Conservation (phyloP, 768 basidiomycete species). For the Mrakia gelida region DNA sequence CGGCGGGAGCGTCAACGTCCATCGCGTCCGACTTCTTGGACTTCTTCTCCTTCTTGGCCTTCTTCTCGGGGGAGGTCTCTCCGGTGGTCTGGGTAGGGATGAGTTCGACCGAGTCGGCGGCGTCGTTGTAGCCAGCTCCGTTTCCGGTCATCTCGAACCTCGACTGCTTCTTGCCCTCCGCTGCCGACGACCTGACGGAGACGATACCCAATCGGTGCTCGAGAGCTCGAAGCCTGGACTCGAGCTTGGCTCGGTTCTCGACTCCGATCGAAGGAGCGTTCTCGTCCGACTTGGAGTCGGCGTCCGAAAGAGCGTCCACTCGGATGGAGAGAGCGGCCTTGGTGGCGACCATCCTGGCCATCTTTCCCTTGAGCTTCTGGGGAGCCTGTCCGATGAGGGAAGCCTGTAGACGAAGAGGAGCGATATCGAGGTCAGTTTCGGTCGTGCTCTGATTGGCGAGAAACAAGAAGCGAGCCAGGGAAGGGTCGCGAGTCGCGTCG, state of each 20-base stretch:
- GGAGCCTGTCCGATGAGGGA: conserved; percentile 96
- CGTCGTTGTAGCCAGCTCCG: conserved; percentile 71
- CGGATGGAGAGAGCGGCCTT: conserved; percentile 96
- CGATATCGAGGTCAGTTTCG: background rate
- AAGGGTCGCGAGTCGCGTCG: background rate
- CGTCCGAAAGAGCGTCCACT: conserved; percentile 91
- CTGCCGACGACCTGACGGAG: conserved; percentile 63
- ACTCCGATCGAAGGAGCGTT: conserved; percentile 81
- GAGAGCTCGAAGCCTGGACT: conserved; percentile 82
- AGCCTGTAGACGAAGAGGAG: conserved; percentile 53
- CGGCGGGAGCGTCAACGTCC: conserved; percentile 45
- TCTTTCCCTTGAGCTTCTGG: conserved; percentile 98
- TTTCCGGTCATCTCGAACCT: conserved; percentile 77
- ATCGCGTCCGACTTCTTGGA: conserved; percentile 50
- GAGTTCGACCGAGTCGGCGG: conserved; percentile 75
- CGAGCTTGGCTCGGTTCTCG: conserved; percentile 90
- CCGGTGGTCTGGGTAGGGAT: conserved; percentile 79
- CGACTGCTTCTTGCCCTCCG: conserved; percentile 56
- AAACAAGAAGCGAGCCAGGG: too few species aligned
- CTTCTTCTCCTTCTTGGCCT: conserved; percentile 82
- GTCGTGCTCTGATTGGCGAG: background rate
- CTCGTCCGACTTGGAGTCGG: conserved; percentile 74
- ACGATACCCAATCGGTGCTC: conserved; percentile 75
- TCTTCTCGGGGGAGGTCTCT: conserved; percentile 36
- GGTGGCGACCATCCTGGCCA: conserved; percentile 99